Evolutionary conservation across 108 stramenopile genomes (phyloP).

Genomic region (Heterococcus sp.): DNA sequence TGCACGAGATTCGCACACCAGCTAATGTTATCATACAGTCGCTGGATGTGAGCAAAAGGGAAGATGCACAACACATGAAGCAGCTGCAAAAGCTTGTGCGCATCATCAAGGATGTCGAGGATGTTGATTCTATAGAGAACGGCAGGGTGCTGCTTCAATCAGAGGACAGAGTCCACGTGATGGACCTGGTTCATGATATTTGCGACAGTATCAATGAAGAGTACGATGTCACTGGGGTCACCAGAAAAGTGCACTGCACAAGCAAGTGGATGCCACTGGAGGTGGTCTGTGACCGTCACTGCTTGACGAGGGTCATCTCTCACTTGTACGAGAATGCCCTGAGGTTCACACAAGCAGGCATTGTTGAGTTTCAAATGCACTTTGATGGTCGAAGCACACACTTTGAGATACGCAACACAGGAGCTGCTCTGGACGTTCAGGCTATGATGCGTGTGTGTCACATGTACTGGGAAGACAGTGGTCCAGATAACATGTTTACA

Average conservation of each 20-base stretch:
- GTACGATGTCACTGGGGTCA: not conserved
- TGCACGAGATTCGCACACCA: conserved; percentile 59
- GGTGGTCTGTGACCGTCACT: not conserved
- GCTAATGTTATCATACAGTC: conserved; percentile 50
- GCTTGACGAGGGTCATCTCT: not conserved
- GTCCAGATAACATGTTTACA: too few species aligned
- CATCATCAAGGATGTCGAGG: not conserved
- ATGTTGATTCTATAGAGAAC: not conserved
- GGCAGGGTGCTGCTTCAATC: not conserved
- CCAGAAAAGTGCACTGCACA: too few species aligned
- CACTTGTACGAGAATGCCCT: not conserved
- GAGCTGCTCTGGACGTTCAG: conserved; percentile 46
- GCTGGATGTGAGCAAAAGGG: conserved; percentile 30
- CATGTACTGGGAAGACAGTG: too few species aligned
- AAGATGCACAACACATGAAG: not conserved
- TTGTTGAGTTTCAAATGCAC: not conserved
- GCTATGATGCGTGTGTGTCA: too few species aligned
- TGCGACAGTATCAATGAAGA: not conserved
- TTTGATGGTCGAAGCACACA: too few species aligned
- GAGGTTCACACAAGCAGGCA: not conserved
- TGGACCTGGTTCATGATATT: not conserved
- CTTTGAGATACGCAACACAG: conserved; percentile 31
- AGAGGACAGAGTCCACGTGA: not conserved
- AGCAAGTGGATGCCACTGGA: not conserved
- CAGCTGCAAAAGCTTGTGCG: not conserved